phyloP scores from a whole-genome alignment of 106 monocot genomes.

The Dendrobium huoshanense region DNA sequence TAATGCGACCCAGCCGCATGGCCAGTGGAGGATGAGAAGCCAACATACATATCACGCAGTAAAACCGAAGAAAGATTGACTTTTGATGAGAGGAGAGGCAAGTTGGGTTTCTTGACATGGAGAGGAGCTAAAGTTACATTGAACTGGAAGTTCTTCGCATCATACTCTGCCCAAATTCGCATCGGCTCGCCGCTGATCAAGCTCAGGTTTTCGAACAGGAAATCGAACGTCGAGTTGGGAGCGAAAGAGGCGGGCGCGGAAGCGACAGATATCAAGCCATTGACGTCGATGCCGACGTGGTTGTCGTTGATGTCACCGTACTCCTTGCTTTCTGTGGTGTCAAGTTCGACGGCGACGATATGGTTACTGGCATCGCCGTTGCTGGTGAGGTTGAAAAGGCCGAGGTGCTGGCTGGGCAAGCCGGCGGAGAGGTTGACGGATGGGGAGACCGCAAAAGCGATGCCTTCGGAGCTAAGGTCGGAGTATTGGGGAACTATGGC shows the following conservation, averaged over 20 bases:
- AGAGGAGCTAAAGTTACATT: conserved; percentile 45
- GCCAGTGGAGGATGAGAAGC: conserved; percentile 66
- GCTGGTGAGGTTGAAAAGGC: conserved; percentile 24
- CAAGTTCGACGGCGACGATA: conserved; percentile 33
- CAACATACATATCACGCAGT: conserved; percentile 49
- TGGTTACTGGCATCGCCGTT: conserved; percentile 8
- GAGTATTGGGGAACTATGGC: conserved; percentile 12
- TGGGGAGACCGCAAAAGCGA: conserved; percentile 19
- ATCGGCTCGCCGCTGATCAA: conserved; percentile 31
- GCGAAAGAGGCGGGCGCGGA: conserved; percentile 5
- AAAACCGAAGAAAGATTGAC: conserved; percentile 46
- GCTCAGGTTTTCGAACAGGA: conserved; percentile 11
- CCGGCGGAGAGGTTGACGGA: conserved; percentile 4
- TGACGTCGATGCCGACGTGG: conserved; percentile 31
- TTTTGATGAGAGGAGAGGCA: conserved; percentile 32
- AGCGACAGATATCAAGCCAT: conserved; percentile 21
- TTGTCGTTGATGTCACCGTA: conserved; percentile 17
- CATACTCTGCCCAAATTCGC: conserved; percentile 60
- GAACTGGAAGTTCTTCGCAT: conserved; percentile 34
- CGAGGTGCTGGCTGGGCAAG: conserved; percentile 24
- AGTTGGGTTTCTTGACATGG: conserved; percentile 19
- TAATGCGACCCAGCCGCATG: conserved; percentile 48
- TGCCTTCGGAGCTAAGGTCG: conserved; percentile 18
- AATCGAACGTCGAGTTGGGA: conserved; percentile 8
- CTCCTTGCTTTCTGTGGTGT: conserved; percentile 22